Base-by-base conservation (phyloP, 2,329 filamentous ascomycete species). In the Epichloe bromicola region DNA sequence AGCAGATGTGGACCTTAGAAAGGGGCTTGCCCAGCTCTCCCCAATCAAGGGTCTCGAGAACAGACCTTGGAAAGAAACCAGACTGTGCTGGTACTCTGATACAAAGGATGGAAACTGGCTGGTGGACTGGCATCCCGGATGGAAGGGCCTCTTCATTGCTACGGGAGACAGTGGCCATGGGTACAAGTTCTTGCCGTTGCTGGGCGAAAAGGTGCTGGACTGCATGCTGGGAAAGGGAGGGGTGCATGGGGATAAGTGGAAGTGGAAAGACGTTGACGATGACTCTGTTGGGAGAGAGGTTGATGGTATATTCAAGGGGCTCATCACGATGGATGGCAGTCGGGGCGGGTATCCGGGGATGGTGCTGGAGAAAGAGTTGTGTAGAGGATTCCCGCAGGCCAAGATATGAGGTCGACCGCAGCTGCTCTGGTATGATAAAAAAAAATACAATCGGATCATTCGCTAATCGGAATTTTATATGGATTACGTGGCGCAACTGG, bases 61-160 rank as follows among this genome's bases (percentile, higher is more conserved):
- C 23, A 71, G 84, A 26, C 76, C 79, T 1, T 87, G 86, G 68
- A 67, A 68, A 52, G 70, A 72, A 49, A 83, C 80, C 2, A 72
- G 82, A 23, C 67, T 88, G 49, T 88, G 85, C 68, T 88, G 85
- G 85, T 88, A 88, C 63, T 80, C 80, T 5, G 85, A 88, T 67
- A 88, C 85, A 58, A 74, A 79, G 7, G 79, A 78, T 17, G 84
- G 79, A 20, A 80, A 88, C 61, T 88, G 86, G 69, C 72, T 88
- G 50, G 73, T 87, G 54, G 78, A 82, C 60, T 81, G 82, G 64
- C 83, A 88, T 59, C 84, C 85, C 0, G 66, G 71, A 15, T 78
- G 78, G 65, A 62, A 72, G 51, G 73, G 74, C 14, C 65, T 83
- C 4, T 83, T 84, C 58, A 59, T 84, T 23, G 78, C 78, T 0